Percentiles rank a stretch among this genome's conserved stretches.
phyloP scores from a whole-genome alignment of 495 filamentous ascomycete species.

The Ascobolus immersus region DNA sequence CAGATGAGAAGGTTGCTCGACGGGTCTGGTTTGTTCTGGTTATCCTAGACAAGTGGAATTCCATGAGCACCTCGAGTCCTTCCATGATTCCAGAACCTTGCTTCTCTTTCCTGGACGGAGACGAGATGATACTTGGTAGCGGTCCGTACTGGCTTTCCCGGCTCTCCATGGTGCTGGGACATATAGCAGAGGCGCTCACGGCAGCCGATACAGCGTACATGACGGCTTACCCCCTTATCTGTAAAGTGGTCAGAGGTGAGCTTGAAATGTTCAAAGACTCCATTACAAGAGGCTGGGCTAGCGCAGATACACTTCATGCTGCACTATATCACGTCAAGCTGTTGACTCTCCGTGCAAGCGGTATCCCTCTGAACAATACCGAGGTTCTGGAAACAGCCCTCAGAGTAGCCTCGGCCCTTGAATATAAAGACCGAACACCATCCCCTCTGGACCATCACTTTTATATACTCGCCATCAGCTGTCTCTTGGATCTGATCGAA shows the following conservation, averaged over 20 bases:
- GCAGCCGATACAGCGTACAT: constrained; percentile 26
- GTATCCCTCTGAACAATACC: constrained; percentile 29
- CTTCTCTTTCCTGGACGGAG: constrained; percentile 34
- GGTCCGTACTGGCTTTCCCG: constrained; percentile 25
- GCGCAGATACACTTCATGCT: constrained; percentile 28
- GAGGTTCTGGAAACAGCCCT: constrained; percentile 35
- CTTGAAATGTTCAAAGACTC: constrained; percentile 16
- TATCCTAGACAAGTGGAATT: constrained; percentile 52
- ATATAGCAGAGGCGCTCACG: constrained; percentile 19
- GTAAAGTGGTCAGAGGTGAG: constrained; percentile 19
- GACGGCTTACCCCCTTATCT: constrained; percentile 18
- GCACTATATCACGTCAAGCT: constrained; percentile 51
- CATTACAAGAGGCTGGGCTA: constrained; percentile 13
- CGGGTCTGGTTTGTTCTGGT: constrained; percentile 52
- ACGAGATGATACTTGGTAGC: constrained; percentile 39
- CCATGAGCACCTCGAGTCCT: constrained; percentile 35
- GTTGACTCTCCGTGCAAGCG: constrained; percentile 32
- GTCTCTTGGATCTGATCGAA: constrained; percentile 38
- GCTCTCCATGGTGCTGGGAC: constrained; percentile 22
- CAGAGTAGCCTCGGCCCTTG: constrained; percentile 28
- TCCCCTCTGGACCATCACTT: constrained; percentile 52
- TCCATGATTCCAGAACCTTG: constrained; percentile 33
- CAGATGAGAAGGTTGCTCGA: constrained; percentile 41
- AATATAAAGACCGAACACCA: constrained; percentile 29
- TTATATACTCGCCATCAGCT: constrained; percentile 36